These are phyloP conservation scores for Paecilomyces sp. DNA, from an alignment of 2,329 filamentous ascomycete species.

Conservation along the genomic window DNA sequence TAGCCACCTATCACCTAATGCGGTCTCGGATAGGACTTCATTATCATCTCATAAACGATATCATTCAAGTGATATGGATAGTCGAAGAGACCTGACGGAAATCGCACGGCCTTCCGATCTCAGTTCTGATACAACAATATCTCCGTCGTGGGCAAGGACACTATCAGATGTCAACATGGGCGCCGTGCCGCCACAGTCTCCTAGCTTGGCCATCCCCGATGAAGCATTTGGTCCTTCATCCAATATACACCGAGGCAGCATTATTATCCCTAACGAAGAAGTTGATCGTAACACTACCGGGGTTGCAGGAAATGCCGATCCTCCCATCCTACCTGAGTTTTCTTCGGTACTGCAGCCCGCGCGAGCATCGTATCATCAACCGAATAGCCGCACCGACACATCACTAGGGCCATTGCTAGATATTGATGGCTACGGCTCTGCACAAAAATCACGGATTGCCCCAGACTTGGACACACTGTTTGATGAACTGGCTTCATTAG, in stretches of 20 bases:
- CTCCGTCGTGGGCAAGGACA: conserved; percentile 21
- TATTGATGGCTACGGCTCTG: conserved; percentile 20
- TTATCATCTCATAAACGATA: background rate
- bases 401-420: conserved; percentile 9
- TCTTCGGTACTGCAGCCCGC: background rate
- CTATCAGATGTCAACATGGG: conserved; percentile 15
- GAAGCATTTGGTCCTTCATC: conserved; percentile 12
- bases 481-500: conserved; percentile 51
- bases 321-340: background rate
- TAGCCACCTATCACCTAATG: background rate
- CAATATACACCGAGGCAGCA: conserved; percentile 12
- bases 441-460: conserved; percentile 24
- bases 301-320: background rate
- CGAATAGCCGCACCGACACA: background rate
- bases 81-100: conserved; percentile 4
- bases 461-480: conserved; percentile 45
- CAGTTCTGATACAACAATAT: conserved; percentile 14
- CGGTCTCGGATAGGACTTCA: background rate
- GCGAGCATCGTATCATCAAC: background rate
- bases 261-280: background rate
- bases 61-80: background rate
- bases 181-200: conserved; percentile 20
- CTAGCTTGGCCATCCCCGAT: conserved; percentile 9
- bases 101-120: conserved; percentile 6
- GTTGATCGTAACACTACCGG: background rate